Evolutionary conservation across 208 protist species (phyloP).

Genomic region (Balamuthia mandrillaris): DNA sequence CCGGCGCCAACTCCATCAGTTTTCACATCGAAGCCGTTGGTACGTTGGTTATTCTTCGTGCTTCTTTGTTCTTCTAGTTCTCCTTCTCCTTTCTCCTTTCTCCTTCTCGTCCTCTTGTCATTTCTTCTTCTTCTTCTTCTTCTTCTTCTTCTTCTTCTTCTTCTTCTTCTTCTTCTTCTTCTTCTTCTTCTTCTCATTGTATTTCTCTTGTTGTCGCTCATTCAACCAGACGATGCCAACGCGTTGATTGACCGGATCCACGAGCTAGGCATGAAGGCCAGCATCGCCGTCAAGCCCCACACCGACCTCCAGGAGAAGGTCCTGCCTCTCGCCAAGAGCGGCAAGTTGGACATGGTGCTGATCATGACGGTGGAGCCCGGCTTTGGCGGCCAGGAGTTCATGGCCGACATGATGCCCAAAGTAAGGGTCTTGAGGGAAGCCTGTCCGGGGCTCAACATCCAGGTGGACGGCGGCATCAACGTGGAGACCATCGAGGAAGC

Average conservation of each 20-base stretch:
- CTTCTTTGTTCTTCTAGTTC: neutral
- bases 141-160: neutral
- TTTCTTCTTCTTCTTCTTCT: neutral
- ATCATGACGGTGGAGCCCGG: conserved; percentile 99
- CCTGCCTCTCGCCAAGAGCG: conserved; percentile 65
- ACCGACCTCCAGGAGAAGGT: conserved; percentile 77
- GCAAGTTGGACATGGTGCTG: conserved; percentile 93
- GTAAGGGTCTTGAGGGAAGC: conserved; percentile 68
- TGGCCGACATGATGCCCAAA: conserved; percentile 94
- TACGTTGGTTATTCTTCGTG: neutral
- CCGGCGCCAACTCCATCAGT: conserved; percentile 71
- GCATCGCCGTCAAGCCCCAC: conserved; percentile 93
- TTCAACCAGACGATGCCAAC: conserved; percentile 49
- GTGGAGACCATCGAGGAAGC: conserved; percentile 86
- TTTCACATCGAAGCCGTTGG: conserved; percentile 82
- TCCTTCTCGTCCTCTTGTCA: neutral
- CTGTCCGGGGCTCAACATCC: conserved; percentile 89
- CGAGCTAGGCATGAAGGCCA: conserved; percentile 81
- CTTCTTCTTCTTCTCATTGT: neutral
- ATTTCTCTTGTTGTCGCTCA: neutral
- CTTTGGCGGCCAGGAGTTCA: conserved; percentile 98
- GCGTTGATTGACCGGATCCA: conserved; percentile 72
- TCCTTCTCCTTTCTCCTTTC: neutral
- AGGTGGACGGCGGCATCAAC: conserved; percentile 97
- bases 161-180: neutral